These are phyloP conservation scores for Zygoascus flipseniorum DNA, from an alignment of 805 yeast genomes.

Conservation along the genomic window DNA sequence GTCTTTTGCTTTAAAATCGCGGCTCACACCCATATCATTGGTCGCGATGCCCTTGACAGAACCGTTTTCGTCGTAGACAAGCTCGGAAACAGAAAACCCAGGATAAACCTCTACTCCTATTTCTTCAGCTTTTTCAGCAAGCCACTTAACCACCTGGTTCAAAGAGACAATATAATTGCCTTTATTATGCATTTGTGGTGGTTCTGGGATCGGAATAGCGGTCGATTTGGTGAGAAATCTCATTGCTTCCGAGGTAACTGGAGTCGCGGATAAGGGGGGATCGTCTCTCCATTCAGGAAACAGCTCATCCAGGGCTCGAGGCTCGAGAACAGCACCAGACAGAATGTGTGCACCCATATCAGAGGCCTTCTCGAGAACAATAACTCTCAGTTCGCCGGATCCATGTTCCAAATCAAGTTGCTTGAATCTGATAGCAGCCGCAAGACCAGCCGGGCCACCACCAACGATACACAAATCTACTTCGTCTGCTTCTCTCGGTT, in stretches of 20 bases:
- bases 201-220: conserved; percentile 77
- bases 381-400: conserved; percentile 65
- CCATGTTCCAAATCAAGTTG: conserved; percentile 68
- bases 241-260: conserved; percentile 69
- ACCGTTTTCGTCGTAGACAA: conserved; percentile 50
- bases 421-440: conserved; percentile 84
- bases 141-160: conserved; percentile 68
- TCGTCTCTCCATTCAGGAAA: conserved; percentile 51
- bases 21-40: conserved; percentile 79
- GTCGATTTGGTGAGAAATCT: conserved; percentile 52
- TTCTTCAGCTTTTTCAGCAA: conserved; percentile 85
- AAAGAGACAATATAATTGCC: conserved; percentile 83
- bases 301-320: conserved; percentile 76
- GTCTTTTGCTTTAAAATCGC: conserved; percentile 66
- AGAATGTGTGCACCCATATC: conserved; percentile 90
- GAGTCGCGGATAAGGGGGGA: conserved; percentile 54
- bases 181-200: conserved; percentile 78
- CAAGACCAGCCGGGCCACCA: conserved; percentile 96
- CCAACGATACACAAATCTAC: conserved; percentile 96
- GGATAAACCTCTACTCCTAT: conserved; percentile 92
- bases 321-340: conserved; percentile 92
- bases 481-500: conserved; percentile 70
- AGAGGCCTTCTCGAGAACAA: conserved; percentile 84
- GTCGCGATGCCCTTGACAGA: conserved; percentile 87
- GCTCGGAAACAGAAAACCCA: conserved; percentile 75